Base-by-base conservation (phyloP, 805 yeast species). In the Hanseniaspora lachancei region DNA sequence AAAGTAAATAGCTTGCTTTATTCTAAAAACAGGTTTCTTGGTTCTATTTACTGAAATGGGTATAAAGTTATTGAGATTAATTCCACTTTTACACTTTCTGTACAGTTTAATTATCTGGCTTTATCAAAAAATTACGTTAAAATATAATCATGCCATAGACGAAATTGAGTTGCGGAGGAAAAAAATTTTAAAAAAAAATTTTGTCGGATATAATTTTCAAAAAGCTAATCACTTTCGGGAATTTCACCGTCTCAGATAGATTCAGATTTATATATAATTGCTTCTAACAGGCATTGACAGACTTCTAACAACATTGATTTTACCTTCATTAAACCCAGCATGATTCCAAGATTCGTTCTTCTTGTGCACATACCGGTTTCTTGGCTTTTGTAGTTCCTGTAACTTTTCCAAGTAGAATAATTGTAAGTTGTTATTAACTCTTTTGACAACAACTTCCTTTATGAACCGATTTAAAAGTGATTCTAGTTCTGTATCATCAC, bases 231-330 rank as follows among this genome's bases (percentile, higher is more conserved):
- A 12, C 12, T 32, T 32, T 6, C 2, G 2, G 34, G 13, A 29
- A 6, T 29, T 9, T 7, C 5, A 2, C 13, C 5, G 2, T 6
- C 9, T 7, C 9, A 7, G 13, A 27, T 5, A 2, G 15, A 12
- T 8, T 12, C 15, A 10, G 3, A 12, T 12, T 12, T 32, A 32
- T 32, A 32, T 32, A 32, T 32, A 32, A n/a, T 24, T 43, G 7
- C 44, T n/a, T 7, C 48, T 42, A 9, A 51, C 36, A n/a, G 55
- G 55, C 27, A 51, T 18, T 23, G 55, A 51, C 16, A 51, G 29
- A 27, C 48, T 51, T 51, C 55, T 51, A 10, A 29, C 18, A 18
- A 51, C 49, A 35, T n/a, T 35, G 16, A 40, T 42, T 10, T 36
- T 34, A 6, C 24, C 13, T 9, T 27, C 9, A 16, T 6, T 44